phyloP scores from a whole-genome alignment of 345 rosid species.

The Mallotus nudiflorus region DNA sequence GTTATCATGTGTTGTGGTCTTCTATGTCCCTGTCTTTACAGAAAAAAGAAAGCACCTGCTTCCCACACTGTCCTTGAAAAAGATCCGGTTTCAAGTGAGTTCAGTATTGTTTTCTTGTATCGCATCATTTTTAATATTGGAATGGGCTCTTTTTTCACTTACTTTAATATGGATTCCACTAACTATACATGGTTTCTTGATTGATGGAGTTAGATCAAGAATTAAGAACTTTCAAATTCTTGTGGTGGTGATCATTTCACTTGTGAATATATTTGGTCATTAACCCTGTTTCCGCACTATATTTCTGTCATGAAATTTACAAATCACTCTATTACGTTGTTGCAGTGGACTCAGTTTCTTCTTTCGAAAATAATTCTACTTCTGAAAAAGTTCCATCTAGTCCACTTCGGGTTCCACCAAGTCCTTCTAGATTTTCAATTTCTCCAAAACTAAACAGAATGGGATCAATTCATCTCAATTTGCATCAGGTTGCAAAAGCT shows the following conservation, averaged over 20 bases:
- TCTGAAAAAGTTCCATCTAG: slow-evolving; percentile 68
- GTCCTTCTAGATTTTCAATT: slow-evolving; percentile 82
- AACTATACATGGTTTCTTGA: background rate
- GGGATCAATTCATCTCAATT: slow-evolving; percentile 62
- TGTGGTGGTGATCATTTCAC: too few species aligned
- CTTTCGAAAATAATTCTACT: slow-evolving; percentile 50
- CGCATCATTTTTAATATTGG: background rate
- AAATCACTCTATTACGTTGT: slow-evolving; percentile 21
- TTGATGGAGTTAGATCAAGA: slow-evolving; percentile 3
- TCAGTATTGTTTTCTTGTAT: slow-evolving; percentile 12
- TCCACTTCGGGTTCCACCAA: slow-evolving; percentile 77
- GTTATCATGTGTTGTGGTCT: slow-evolving; percentile 51
- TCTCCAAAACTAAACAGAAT: slow-evolving; percentile 70
- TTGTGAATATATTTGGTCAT: background rate
- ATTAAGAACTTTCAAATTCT: background rate
- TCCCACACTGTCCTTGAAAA: slow-evolving; percentile 52
- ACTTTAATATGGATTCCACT: background rate
- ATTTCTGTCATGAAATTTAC: slow-evolving; percentile 1
- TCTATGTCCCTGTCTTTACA: slow-evolving; percentile 60
- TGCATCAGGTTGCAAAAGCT: slow-evolving; percentile 60
- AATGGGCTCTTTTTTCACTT: background rate
- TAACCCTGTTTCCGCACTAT: background rate
- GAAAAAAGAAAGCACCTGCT: slow-evolving; percentile 61
- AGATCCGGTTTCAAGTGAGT: slow-evolving; percentile 69
- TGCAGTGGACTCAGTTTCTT: slow-evolving; percentile 60